Evolutionary conservation across 2,329 filamentous ascomycete species (phyloP).

Genomic region (Epichloe bromicola): DNA sequence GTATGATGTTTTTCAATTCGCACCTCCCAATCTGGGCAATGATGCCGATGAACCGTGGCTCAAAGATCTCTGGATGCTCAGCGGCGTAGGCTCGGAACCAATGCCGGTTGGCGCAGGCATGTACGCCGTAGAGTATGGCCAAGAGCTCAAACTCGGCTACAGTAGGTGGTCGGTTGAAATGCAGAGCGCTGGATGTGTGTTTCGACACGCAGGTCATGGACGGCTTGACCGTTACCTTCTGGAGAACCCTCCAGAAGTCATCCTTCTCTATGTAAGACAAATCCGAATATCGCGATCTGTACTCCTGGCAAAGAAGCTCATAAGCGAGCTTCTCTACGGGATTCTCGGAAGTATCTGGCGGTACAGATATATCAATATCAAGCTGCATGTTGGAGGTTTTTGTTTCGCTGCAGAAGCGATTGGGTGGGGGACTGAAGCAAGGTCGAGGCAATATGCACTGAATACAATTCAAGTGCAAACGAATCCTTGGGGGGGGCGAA

Average conservation of each 20-base stretch:
- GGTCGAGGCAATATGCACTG: no score
- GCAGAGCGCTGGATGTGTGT: neutral
- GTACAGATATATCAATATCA: neutral
- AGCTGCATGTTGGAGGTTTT: neutral
- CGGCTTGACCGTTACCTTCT: neutral
- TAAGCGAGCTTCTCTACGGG: neutral
- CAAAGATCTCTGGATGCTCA: neutral
- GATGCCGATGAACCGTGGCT: neutral
- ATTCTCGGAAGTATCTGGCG: neutral
- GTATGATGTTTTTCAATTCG: neutral
- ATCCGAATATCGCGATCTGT: neutral
- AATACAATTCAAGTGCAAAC: no score
- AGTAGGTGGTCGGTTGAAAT: neutral
- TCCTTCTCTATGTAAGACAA: neutral
- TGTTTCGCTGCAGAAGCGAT: no score
- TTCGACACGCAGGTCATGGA: neutral
- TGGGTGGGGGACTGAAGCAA: no score
- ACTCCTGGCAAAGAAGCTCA: neutral
- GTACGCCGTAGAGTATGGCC: neutral
- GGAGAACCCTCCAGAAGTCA: neutral
- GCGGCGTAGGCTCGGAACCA: neutral
- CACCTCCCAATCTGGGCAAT: neutral
- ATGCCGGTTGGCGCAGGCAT: neutral
- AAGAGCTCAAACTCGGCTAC: neutral
- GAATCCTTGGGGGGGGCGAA: no score